Conservation (phyloP, 306 rosid species). For the Myrica gale region DNA sequence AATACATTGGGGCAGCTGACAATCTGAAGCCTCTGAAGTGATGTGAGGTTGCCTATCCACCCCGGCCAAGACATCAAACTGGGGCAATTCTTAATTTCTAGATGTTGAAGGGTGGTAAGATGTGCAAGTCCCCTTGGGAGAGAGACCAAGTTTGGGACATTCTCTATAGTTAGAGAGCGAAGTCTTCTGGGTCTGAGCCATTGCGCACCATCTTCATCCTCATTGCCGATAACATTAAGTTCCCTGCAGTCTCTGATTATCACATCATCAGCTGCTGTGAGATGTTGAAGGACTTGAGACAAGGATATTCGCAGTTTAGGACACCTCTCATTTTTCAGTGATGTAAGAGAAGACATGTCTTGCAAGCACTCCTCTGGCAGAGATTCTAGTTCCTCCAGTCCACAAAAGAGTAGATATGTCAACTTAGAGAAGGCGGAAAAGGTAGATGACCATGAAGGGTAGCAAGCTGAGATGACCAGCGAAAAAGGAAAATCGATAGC, state of each 20-base stretch:
- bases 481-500: too few relatives aligned
- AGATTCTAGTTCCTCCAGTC: not conserved
- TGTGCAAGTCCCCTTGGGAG: not conserved
- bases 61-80: not conserved
- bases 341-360: not conserved
- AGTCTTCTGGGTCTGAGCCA: not conserved
- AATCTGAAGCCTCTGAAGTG: too few relatives aligned
- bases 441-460: too few relatives aligned
- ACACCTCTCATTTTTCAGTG: too few relatives aligned
- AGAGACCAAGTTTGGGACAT: slow-evolving; percentile 6
- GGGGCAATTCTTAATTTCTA: too few relatives aligned
- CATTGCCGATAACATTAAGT: not conserved
- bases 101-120: too few relatives aligned
- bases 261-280: not conserved
- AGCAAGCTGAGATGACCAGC: too few relatives aligned
- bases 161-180: not conserved
- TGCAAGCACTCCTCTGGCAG: not conserved
- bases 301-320: not conserved
- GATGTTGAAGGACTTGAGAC: not conserved
- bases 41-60: not conserved
- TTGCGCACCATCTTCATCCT: not conserved
- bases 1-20: not conserved
- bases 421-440: not conserved
- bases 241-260: not conserved
- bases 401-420: not conserved